Evolutionary conservation across 257 asterid genomes (phyloP).

Genomic region (Penstemon eatonii): DNA sequence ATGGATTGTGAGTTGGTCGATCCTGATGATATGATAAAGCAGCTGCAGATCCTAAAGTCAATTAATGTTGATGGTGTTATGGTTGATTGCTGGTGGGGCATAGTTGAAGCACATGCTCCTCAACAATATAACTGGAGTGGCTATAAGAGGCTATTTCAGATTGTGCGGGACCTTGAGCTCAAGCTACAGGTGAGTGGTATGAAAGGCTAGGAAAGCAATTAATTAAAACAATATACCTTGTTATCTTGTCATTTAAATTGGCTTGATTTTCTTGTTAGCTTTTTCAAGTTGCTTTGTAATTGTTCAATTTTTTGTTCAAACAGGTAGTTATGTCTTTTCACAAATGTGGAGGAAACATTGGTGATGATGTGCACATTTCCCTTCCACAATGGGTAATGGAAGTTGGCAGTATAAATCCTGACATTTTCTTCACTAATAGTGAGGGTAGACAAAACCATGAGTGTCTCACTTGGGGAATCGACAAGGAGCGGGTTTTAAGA

Average conservation of each 20-base stretch:
- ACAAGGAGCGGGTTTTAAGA: constrained; percentile 66
- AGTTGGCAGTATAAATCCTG: constrained; percentile 55
- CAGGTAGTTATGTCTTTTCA: constrained; percentile 88
- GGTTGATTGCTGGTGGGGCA: constrained; percentile 95
- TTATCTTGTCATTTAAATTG: not conserved
- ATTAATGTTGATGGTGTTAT: constrained; percentile 67
- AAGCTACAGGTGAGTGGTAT: constrained; percentile 55
- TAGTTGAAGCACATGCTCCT: constrained; percentile 64
- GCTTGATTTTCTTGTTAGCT: not conserved
- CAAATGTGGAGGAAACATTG: constrained; percentile 80
- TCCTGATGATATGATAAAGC: constrained; percentile 45
- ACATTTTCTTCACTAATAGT: constrained; percentile 66
- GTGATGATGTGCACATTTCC: constrained; percentile 80
- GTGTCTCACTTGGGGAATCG: constrained; percentile 86
- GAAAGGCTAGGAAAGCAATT: not conserved
- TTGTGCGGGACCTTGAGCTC: constrained; percentile 53
- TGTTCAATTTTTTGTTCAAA: not conserved
- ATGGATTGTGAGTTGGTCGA: constrained; percentile 63
- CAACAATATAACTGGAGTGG: constrained; percentile 73
- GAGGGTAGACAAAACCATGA: constrained; percentile 61
- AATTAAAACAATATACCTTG: not conserved
- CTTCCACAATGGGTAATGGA: constrained; percentile 74
- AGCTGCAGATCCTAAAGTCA: constrained; percentile 55
- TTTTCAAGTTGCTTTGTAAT: not conserved
- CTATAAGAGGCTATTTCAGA: constrained; percentile 56